Percentiles rank a stretch among this genome's conserved stretches.
Evolutionary conservation across 768 basidiomycete species (phyloP).

Genomic region (Termitomyces eurrhizus): DNA sequence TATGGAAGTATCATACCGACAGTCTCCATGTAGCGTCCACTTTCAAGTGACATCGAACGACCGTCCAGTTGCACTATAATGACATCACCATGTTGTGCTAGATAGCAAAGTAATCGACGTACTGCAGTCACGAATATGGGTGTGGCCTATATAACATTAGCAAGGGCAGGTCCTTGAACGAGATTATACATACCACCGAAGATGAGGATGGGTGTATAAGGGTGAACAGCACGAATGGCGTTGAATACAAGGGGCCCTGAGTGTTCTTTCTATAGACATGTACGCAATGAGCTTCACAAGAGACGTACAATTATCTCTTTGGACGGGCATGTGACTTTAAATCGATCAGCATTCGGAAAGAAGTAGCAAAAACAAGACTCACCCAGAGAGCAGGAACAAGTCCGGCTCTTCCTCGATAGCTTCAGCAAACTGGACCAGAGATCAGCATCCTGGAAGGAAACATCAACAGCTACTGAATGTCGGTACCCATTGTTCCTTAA

Average conservation of each 20-base stretch:
- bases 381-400: constrained; percentile 75
- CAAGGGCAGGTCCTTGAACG: background rate
- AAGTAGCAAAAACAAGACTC: constrained; percentile 13
- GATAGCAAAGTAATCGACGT: constrained; percentile 22
- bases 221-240: constrained; percentile 70
- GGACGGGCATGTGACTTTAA: constrained; percentile 78
- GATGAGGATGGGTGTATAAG: constrained; percentile 73
- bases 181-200: constrained; percentile 53
- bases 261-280: background rate
- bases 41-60: constrained; percentile 73
- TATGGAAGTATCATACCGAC: constrained; percentile 47
- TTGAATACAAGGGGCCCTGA: constrained; percentile 71
- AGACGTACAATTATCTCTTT: constrained; percentile 55
- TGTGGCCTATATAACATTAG: constrained; percentile 43
- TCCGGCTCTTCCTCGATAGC: constrained; percentile 81
- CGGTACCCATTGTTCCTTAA: constrained; percentile 73
- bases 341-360: background rate
- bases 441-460: background rate
- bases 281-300: background rate
- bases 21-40: constrained; percentile 92
- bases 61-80: constrained; percentile 61
- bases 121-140: constrained; percentile 78
- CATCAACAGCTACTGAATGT: background rate
- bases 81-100: background rate
- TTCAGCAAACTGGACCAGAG: constrained; percentile 54